Conservation (phyloP, 1,284 basidiomycete species). For the Volvariella surrecta region DNA sequence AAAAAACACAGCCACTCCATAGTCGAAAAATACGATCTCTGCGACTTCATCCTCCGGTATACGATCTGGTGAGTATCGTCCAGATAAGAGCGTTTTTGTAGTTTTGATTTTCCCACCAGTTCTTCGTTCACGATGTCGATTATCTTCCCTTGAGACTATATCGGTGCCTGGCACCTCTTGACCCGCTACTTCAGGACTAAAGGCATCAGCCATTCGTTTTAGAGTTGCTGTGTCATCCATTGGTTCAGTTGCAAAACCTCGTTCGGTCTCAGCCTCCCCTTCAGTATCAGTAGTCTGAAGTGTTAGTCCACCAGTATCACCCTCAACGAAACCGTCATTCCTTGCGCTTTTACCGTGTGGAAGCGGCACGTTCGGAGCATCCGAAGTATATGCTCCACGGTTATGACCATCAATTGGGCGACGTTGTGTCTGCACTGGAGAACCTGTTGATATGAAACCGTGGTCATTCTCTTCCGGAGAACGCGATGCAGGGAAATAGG, state of each 20-base stretch:
- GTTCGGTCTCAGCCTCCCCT: constrained; percentile 9
- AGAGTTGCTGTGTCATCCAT: constrained; percentile 4
- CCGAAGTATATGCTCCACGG: not conserved
- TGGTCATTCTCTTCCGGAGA: constrained; percentile 26
- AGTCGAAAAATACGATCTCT: constrained; percentile 82
- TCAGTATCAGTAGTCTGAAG: not conserved
- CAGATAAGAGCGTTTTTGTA: not conserved
- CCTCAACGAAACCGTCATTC: too few species aligned
- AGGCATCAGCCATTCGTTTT: constrained; percentile 2
- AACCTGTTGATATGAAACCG: constrained; percentile 49
- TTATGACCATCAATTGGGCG: not conserved
- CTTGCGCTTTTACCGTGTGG: not conserved
- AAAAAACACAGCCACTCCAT: constrained; percentile 85
- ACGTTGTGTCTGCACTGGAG: constrained; percentile 26
- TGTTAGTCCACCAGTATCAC: not conserved
- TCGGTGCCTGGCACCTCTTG: not conserved
- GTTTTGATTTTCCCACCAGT: too few species aligned
- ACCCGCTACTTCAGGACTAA: constrained; percentile 13
- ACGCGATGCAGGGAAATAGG: constrained; percentile 55
- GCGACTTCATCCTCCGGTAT: constrained; percentile 46
- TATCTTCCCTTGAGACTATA: not conserved
- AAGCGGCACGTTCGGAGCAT: not conserved
- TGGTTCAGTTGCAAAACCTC: constrained; percentile 9
- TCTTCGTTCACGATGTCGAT: too few species aligned
- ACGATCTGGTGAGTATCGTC: not conserved